Evolutionary conservation across 2,329 filamentous ascomycete genomes (phyloP).

Genomic region (Alternaria triticimaculans): DNA sequence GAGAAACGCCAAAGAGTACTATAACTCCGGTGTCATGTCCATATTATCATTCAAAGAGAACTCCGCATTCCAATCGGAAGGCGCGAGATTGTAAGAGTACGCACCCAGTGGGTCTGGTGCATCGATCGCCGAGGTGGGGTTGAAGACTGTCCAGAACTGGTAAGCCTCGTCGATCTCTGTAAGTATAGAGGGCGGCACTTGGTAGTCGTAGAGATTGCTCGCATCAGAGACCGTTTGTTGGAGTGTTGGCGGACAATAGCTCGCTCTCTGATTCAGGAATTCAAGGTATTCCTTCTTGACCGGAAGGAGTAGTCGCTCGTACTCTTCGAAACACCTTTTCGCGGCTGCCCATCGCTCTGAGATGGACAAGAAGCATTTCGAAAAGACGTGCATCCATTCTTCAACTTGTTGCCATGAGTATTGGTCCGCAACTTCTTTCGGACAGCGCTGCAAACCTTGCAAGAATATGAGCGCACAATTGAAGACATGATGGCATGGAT

Average conservation of each 20-base stretch:
- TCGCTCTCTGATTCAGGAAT: slow-evolving; percentile 39
- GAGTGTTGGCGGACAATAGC: slow-evolving; percentile 17
- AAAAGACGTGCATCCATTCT: slow-evolving; percentile 40
- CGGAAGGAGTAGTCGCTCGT: slow-evolving; percentile 38
- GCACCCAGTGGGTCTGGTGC: slow-evolving; percentile 26
- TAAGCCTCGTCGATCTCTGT: slow-evolving; percentile 36
- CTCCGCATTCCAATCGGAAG: slow-evolving; percentile 42
- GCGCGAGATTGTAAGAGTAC: slow-evolving; percentile 32
- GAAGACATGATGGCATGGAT: slow-evolving; percentile 47
- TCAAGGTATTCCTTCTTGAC: slow-evolving; percentile 45
- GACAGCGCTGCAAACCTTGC: slow-evolving; percentile 40
- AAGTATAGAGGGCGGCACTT: slow-evolving; percentile 8
- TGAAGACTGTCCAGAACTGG: slow-evolving; percentile 39
- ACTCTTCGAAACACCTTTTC: slow-evolving; percentile 43
- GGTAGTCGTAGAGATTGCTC: slow-evolving; percentile 20
- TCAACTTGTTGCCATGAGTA: slow-evolving; percentile 38
- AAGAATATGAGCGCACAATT: slow-evolving; percentile 43
- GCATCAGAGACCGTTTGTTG: slow-evolving; percentile 9
- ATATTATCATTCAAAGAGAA: slow-evolving; percentile 37
- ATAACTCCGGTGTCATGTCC: slow-evolving; percentile 20
- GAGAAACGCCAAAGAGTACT: not conserved
- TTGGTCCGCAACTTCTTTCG: slow-evolving; percentile 36
- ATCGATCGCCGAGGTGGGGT: slow-evolving; percentile 35
- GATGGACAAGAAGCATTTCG: slow-evolving; percentile 42
- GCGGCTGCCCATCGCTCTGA: slow-evolving; percentile 46